Evolutionary conservation across 257 asterid species (phyloP), one percentile per base, ranked within the genome.

Genomic region (Paraleonurus japonicus): DNA sequence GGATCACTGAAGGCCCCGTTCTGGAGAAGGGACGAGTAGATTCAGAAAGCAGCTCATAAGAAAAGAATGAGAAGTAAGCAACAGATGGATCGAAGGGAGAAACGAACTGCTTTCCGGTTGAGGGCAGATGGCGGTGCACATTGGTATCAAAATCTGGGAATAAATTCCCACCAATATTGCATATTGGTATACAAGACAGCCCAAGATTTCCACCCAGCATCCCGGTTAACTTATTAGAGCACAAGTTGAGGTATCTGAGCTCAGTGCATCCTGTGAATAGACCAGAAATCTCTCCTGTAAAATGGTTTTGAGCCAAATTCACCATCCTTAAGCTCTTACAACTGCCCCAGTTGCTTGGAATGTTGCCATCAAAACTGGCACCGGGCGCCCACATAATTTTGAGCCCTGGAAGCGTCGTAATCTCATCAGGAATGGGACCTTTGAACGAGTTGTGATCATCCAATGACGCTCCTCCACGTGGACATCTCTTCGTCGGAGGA

Each of bases 391-490:
- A 79, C 61, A 84, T 9, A 54, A 81, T 74, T 68, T 70, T 54
- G 75, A 84, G 76, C 22, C 76, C 79, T 8, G 84, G 82, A 73
- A 81, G 79, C 39, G 58, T 20, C 5, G 84, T 62, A 27, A 84
- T 79, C 68, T 76, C 81, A 20, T 67, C 59, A 24, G 78, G 82
- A 76, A 84, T 26, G 51, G 79, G 27, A 51, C 88, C 88, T 62
- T 73, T 26, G 51, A 78, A 84, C 11, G 68, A 70, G 33, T 84
- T 84, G 62, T 54, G 10, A 4, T 76, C 79, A 65, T 15, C 43
- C 37, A 45, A 55, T 32, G 70, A 53, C 47, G 32, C 54, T 62
- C 62, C 66, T 23, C 82, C 86, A 73, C 74, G 55, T 76, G 84
- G 82, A 72, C 17, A 3, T 50, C 54, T 69, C 58, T 50, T 32